Conservation (phyloP, 2,329 filamentous ascomycete genomes). For the Xylariaceae sp. region DNA sequence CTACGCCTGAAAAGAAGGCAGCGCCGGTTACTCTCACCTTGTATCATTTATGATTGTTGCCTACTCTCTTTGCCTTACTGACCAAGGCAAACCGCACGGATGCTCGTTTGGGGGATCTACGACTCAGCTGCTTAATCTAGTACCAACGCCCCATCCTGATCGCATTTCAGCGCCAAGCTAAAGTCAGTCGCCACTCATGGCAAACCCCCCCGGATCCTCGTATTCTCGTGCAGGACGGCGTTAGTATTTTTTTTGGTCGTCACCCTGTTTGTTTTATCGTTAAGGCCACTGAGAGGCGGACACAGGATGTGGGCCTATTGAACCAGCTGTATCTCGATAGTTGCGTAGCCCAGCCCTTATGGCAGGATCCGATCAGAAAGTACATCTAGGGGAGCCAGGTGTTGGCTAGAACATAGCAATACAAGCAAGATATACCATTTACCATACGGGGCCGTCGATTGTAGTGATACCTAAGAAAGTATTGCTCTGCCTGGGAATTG, state of each 20-base stretch:
- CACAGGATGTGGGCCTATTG: background rate
- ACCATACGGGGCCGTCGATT: background rate
- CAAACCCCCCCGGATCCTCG: background rate
- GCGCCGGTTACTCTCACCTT: conserved; percentile 18
- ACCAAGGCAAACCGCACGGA: conserved; percentile 2
- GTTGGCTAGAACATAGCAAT: conserved; percentile 7
- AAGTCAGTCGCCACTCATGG: background rate
- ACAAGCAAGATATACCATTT: conserved; percentile 6
- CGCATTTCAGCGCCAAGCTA: background rate
- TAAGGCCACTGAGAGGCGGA: background rate
- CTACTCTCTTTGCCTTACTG: conserved; percentile 12
- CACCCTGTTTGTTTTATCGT: conserved; percentile 6
- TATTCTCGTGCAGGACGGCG: conserved; percentile 3
- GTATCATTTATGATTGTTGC: conserved; percentile 21
- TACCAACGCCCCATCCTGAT: background rate
- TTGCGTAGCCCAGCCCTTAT: background rate
- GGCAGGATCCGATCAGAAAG: background rate
- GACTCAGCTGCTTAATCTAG: background rate
- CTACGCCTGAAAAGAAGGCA: conserved; percentile 19
- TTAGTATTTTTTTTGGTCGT: conserved; percentile 1
- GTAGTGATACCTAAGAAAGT: background rate
- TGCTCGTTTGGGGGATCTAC: background rate
- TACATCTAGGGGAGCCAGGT: conserved; percentile 6
- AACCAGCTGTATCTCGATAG: conserved; percentile 4
- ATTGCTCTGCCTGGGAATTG: background rate